Evolutionary conservation across 192 early-diverging fungal genomes (phyloP), one percentile per base, ranked within the genome.

Genomic region (Powellomyces hirtus): DNA sequence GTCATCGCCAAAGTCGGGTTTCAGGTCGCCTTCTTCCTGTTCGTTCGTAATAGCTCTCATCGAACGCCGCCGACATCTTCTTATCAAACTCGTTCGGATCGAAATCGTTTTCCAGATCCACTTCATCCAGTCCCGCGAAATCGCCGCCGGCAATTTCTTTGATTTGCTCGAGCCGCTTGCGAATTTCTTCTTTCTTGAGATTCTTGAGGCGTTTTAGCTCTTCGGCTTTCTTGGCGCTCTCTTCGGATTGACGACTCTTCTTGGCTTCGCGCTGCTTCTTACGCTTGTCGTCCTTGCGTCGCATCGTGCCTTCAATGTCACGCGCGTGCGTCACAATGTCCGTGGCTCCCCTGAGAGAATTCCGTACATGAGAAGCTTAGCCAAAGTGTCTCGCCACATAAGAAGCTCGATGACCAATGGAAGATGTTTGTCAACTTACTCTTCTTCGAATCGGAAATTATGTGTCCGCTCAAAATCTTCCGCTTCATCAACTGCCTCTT

Each of bases 391-490:
- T n/a, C n/a, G n/a, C n/a, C n/a, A n/a, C n/a, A n/a, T n/a, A n/a
- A n/a, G n/a, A n/a, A n/a, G n/a, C n/a, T n/a, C n/a, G n/a, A n/a
- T n/a, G n/a, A n/a, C n/a, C n/a, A n/a, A n/a, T n/a, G n/a, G n/a
- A n/a, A n/a, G n/a, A n/a, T n/a, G n/a, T n/a, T n/a, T n/a, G n/a
- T 34, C 35, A 0, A 70, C 81, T 75, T 29, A 79, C 82, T 81
- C 86, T 75, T 98, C 95, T 79, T 96, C 93, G 62, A 89, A 97
- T 49, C 96, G 86, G 81, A 96, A 95, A 63, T 98, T 98, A 76
- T 94, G 92, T 67, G 84, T 83, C 50, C 85, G 86, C 78, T 98
- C 96, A 69, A 97, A 98, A 46, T 89, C 81, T 35, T 96, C 93
- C 1, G 86, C 86, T 18, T 81, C 80, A 55, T 94, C 94, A 26